These are phyloP conservation scores for Cnidoscolus chayamansa DNA, from an alignment of 441 rosid species.

Conservation along the genomic window DNA sequence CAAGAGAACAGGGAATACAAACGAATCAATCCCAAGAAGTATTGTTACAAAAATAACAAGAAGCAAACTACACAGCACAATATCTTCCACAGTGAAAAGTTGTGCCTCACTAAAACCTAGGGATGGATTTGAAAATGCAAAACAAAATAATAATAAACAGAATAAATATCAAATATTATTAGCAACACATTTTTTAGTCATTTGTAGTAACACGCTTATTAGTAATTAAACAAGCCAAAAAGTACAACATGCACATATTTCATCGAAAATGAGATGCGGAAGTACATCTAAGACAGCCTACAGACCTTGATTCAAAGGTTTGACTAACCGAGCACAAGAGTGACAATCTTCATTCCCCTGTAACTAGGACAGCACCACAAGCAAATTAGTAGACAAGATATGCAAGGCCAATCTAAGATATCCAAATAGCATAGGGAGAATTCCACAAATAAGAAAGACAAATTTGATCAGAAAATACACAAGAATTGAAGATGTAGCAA, in stretches of 20 bases:
- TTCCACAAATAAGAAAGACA: neutral
- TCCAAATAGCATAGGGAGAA: neutral
- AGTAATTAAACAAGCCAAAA: neutral
- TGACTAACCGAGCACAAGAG: conserved; percentile 41
- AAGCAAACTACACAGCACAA: neutral
- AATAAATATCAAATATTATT: neutral
- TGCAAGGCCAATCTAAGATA: neutral
- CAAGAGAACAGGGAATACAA: neutral
- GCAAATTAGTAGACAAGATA: conserved; percentile 17
- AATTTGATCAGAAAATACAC: neutral
- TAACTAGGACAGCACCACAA: conserved; percentile 11
- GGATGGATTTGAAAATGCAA: neutral
- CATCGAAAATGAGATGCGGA: neutral
- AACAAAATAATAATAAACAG: neutral
- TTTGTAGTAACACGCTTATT: neutral
- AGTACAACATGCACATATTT: neutral
- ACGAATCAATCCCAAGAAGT: neutral
- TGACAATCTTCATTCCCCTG: conserved; percentile 31
- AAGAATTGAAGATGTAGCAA: neutral
- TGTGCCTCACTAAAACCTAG: neutral
- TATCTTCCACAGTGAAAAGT: neutral
- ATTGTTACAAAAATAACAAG: neutral
- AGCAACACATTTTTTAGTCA: neutral
- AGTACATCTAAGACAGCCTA: neutral
- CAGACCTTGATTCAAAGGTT: conserved; percentile 41